Evolutionary conservation across 2,329 filamentous ascomycete genomes (phyloP).

Genomic region (Diaporthe helianthi): DNA sequence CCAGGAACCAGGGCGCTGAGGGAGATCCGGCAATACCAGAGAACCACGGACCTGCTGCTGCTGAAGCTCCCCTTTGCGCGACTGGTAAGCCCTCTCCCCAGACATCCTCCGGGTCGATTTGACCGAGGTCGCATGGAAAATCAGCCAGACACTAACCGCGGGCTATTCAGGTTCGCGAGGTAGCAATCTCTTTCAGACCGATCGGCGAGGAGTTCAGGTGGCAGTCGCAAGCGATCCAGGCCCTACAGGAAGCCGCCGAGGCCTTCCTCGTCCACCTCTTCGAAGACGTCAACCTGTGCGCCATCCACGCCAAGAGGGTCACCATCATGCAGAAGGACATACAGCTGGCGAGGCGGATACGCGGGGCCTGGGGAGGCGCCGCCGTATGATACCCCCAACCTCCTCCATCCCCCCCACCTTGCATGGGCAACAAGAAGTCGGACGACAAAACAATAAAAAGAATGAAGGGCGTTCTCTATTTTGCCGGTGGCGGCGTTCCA

Average conservation of each 20-base stretch:
- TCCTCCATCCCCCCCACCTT: too few species aligned
- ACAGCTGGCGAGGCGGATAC: constrained; percentile 83
- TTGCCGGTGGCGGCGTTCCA: constrained; percentile 23
- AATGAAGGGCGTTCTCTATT: constrained; percentile 7
- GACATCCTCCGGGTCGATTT: background rate
- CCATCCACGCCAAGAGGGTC: constrained; percentile 94
- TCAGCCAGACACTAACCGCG: background rate
- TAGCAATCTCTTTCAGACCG: constrained; percentile 70
- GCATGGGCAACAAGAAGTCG: background rate
- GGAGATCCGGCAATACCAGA: constrained; percentile 92
- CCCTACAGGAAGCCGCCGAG: constrained; percentile 94
- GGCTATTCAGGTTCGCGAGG: constrained; percentile 68
- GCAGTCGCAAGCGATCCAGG: constrained; percentile 94
- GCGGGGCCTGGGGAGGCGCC: constrained; percentile 77
- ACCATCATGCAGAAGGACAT: constrained; percentile 99
- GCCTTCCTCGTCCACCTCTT: constrained; percentile 97
- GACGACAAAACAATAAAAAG: background rate
- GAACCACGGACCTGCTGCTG: constrained; percentile 85
- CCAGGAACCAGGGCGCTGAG: constrained; percentile 86
- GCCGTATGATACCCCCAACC: constrained; percentile 34
- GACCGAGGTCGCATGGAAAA: background rate
- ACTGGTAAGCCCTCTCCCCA: constrained; percentile 56
- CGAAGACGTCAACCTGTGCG: constrained; percentile 94
- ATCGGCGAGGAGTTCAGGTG: constrained; percentile 79
- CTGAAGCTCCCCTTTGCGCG: constrained; percentile 81